These are phyloP conservation scores for Apostasia shenzhenica DNA, from an alignment of 106 monocot genomes.

Conservation along the genomic window DNA sequence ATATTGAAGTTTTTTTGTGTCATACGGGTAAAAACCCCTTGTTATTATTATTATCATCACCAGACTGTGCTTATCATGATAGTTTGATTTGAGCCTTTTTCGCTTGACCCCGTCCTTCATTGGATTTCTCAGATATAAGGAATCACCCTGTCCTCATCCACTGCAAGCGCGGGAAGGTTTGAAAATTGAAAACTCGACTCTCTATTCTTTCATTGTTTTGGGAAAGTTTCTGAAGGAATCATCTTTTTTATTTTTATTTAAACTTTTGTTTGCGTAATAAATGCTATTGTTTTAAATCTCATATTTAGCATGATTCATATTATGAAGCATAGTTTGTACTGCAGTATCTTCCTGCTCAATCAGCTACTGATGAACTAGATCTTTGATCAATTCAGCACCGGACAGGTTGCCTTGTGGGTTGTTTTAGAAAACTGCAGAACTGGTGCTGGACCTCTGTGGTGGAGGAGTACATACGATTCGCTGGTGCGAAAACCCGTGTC, in stretches of 20 bases:
- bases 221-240: too few relatives aligned
- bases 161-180: conserved; percentile 88
- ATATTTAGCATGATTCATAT: too few relatives aligned
- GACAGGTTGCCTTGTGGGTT: conserved; percentile 85
- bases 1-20: too few relatives aligned
- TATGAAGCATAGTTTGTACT: not conserved
- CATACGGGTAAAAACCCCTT: too few relatives aligned
- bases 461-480: conserved; percentile 62
- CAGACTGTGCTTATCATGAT: too few relatives aligned
- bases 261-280: not conserved
- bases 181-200: not conserved
- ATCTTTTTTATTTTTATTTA: not conserved
- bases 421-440: conserved; percentile 77
- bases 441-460: conserved; percentile 70
- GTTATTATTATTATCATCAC: too few relatives aligned
- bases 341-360: not conserved
- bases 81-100: not conserved
- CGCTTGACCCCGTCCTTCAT: conserved; percentile 2
- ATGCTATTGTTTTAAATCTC: not conserved
- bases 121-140: conserved; percentile 50
- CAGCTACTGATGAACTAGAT: not conserved
- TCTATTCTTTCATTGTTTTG: too few relatives aligned
- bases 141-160: conserved; percentile 85
- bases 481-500: conserved; percentile 46
- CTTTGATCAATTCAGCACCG: conserved; percentile 49